Conservation (phyloP, 2,329 filamentous ascomycete species). For the Chrysoporthe cubensis region DNA sequence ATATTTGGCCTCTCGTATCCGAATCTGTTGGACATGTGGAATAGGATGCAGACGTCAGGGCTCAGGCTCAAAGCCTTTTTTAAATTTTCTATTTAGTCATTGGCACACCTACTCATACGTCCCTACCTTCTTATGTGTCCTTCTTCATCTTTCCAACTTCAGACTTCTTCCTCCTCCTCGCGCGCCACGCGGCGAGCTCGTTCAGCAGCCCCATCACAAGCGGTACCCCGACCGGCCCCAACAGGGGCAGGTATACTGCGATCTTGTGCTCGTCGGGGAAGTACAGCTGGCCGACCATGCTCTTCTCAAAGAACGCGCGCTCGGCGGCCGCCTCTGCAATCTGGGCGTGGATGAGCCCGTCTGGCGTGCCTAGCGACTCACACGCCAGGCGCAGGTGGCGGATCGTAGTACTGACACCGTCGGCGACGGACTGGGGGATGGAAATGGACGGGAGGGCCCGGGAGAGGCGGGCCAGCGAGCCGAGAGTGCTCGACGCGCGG, state of each 20-base stretch:
- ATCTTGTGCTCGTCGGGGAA: slow-evolving; percentile 99
- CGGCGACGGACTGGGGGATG: slow-evolving; percentile 84
- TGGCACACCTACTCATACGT: background rate
- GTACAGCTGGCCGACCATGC: slow-evolving; percentile 98
- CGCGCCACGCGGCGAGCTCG: slow-evolving; percentile 70
- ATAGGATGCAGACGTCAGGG: too few species aligned
- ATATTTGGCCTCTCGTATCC: too few species aligned
- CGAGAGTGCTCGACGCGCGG: slow-evolving; percentile 89
- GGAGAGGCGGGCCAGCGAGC: slow-evolving; percentile 86
- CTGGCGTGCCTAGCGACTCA: slow-evolving; percentile 64
- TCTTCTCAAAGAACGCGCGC: slow-evolving; percentile 96
- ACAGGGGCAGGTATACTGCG: slow-evolving; percentile 88
- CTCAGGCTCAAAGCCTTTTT: background rate
- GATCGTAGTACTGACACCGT: slow-evolving; percentile 81
- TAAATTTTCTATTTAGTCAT: background rate
- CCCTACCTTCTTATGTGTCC: slow-evolving; percentile 28
- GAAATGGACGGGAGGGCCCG: slow-evolving; percentile 85
- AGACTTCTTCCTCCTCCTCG: slow-evolving; percentile 49
- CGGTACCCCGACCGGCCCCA: slow-evolving; percentile 90
- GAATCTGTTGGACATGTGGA: too few species aligned
- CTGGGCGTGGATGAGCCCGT: slow-evolving; percentile 78
- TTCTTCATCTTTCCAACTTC: slow-evolving; percentile 40
- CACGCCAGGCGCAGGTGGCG: slow-evolving; percentile 78
- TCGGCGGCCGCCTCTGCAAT: slow-evolving; percentile 89
- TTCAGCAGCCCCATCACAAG: slow-evolving; percentile 82